These are phyloP conservation scores for Fonsecaea nubica DNA, from an alignment of 2,329 filamentous ascomycete species.

Conservation along the genomic window DNA sequence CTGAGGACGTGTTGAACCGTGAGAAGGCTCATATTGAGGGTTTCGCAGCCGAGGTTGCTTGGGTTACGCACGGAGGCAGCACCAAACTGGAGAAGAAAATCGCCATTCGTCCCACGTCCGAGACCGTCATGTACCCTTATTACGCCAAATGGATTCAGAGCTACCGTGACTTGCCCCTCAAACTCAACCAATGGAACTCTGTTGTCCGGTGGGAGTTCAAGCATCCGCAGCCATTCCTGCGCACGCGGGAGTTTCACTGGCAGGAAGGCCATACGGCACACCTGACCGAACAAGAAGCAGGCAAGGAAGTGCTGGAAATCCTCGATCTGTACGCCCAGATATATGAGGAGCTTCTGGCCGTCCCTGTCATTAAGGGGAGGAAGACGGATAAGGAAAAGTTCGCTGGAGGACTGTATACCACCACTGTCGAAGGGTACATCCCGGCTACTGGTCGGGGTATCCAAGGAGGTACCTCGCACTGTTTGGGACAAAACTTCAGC, in stretches of 20 bases:
- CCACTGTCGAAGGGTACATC: conserved; percentile 96
- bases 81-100: conserved; percentile 86
- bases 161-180: conserved; percentile 90
- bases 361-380: conserved; percentile 88
- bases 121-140: conserved; percentile 92
- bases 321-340: conserved; percentile 90
- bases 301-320: conserved; percentile 87
- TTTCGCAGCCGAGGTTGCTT: conserved; percentile 77
- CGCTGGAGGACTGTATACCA: conserved; percentile 93
- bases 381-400: conserved; percentile 99
- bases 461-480: conserved; percentile 93
- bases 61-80: conserved; percentile 74
- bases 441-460: conserved; percentile 95
- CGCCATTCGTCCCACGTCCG: conserved; percentile 71
- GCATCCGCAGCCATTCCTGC: conserved; percentile 82
- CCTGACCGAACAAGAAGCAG: conserved; percentile 80
- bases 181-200: conserved; percentile 98
- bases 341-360: conserved; percentile 91
- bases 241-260: conserved; percentile 96
- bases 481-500: conserved; percentile 94
- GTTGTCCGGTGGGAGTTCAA: conserved; percentile 97
- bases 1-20: conserved; percentile 79
- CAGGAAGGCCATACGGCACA: conserved; percentile 96
- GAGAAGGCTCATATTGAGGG: conserved; percentile 98
- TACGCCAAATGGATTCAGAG: conserved; percentile 97